Evolutionary conservation across 768 basidiomycete genomes (phyloP).

Genomic region (Pleurotus tuber-regium): DNA sequence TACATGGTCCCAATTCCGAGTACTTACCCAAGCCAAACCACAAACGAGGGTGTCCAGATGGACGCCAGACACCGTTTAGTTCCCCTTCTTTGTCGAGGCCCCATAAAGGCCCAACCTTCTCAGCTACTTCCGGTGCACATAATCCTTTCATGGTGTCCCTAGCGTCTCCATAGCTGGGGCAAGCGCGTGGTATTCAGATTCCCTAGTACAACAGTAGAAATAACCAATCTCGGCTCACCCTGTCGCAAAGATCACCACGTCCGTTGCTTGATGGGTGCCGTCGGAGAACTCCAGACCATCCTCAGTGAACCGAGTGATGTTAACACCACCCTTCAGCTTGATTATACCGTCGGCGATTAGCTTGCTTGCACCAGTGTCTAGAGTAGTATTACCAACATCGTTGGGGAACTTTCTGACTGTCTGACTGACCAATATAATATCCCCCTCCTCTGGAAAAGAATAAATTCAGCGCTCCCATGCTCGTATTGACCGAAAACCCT

Average conservation of each 20-base stretch:
- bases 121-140: constrained; percentile 43
- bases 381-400: background rate
- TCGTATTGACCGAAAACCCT: constrained; percentile 58
- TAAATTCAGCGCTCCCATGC: constrained; percentile 47
- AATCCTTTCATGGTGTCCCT: constrained; percentile 36
- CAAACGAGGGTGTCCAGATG: constrained; percentile 48
- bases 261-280: constrained; percentile 43
- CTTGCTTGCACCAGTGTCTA: constrained; percentile 59
- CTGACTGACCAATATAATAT: constrained; percentile 64
- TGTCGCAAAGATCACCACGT: constrained; percentile 59
- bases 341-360: constrained; percentile 66
- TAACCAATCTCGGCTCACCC: constrained; percentile 32
- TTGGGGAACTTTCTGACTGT: background rate
- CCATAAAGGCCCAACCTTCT: constrained; percentile 56
- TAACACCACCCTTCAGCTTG: constrained; percentile 62
- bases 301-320: constrained; percentile 43
- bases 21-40: constrained; percentile 61
- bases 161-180: constrained; percentile 48
- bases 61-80: constrained; percentile 45
- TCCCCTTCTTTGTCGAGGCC: constrained; percentile 67
- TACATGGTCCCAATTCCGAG: no score
- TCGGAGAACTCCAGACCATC: constrained; percentile 47
- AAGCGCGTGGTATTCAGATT: no score
- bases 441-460: constrained; percentile 53
- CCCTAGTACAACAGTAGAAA: background rate